These are phyloP conservation scores for Pseudonitzschia delicatissima DNA, from an alignment of 108 stramenopile species.

Conservation along the genomic window DNA sequence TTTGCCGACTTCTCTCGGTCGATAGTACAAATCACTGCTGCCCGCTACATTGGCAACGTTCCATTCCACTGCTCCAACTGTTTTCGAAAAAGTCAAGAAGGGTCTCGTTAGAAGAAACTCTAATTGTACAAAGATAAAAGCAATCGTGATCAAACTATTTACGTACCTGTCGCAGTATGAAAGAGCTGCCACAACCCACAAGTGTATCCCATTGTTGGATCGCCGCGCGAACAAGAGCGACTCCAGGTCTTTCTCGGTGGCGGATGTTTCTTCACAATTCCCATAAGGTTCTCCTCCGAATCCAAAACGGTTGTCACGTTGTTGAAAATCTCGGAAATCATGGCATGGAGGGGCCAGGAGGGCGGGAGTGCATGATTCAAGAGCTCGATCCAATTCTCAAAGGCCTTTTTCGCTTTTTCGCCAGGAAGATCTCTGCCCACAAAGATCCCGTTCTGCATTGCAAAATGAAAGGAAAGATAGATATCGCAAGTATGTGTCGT, in stretches of 20 bases:
- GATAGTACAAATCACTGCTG: constrained; percentile 9
- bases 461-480: constrained; percentile 64
- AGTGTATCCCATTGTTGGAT: constrained; percentile 57
- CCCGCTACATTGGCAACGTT: constrained; percentile 33
- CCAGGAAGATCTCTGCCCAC: constrained; percentile 44
- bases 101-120: too few species aligned
- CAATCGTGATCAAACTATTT: not conserved
- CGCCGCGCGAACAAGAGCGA: constrained; percentile 35
- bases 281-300: constrained; percentile 37
- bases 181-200: constrained; percentile 88
- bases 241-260: constrained; percentile 36
- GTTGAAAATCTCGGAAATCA: constrained; percentile 39
- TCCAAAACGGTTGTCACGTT: constrained; percentile 43
- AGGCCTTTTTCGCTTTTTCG: constrained; percentile 27
- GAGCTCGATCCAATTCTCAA: constrained; percentile 54
- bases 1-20: constrained; percentile 24
- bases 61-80: constrained; percentile 73
- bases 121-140: too few species aligned
- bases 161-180: constrained; percentile 56
- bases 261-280: constrained; percentile 35
- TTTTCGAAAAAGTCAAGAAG: not conserved
- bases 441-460: constrained; percentile 62
- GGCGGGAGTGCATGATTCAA: constrained; percentile 51
- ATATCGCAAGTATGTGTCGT: constrained; percentile 71
- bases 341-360: constrained; percentile 47